Percentiles rank a stretch among this genome's conserved stretches.
phyloP scores from a whole-genome alignment of 306 rosid genomes.

The Coriaria nepalensis region DNA sequence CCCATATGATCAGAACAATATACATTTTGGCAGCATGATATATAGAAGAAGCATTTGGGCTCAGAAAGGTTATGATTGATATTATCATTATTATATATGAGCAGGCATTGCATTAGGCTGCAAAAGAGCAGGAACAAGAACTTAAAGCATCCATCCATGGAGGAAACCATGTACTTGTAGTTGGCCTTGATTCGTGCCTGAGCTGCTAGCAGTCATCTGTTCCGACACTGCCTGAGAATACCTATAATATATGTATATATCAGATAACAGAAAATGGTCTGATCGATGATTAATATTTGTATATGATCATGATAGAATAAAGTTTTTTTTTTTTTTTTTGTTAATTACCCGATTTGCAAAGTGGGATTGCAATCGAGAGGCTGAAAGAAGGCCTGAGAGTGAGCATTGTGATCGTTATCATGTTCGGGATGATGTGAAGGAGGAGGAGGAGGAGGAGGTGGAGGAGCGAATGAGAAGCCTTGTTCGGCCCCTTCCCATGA shows the following conservation, averaged over 20 bases:
- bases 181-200: constrained; percentile 42
- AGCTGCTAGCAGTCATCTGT: constrained; percentile 40
- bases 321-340: neutral
- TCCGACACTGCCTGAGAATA: constrained; percentile 39
- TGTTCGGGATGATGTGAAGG: too few species aligned
- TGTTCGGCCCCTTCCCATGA: constrained; percentile 75
- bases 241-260: constrained; percentile 12
- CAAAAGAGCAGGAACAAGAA: too few species aligned
- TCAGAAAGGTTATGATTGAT: too few species aligned
- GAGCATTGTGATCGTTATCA: constrained; percentile 22
- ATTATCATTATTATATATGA: too few species aligned
- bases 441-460: too few species aligned
- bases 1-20: too few species aligned
- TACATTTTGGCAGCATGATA: too few species aligned
- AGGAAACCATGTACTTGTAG: constrained; percentile 58
- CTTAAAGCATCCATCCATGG: constrained; percentile 93
- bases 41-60: too few species aligned
- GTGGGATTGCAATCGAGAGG: constrained; percentile 65
- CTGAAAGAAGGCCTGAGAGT: constrained; percentile 39
- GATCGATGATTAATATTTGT: too few species aligned
- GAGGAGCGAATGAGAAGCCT: constrained; percentile 41
- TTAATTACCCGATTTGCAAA: constrained; percentile 38
- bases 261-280: too few species aligned
- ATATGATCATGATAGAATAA: neutral
- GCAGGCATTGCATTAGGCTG: too few species aligned